Evolutionary conservation across 2,329 filamentous ascomycete genomes (phyloP).

Genomic region (Botrytis sinoallii): DNA sequence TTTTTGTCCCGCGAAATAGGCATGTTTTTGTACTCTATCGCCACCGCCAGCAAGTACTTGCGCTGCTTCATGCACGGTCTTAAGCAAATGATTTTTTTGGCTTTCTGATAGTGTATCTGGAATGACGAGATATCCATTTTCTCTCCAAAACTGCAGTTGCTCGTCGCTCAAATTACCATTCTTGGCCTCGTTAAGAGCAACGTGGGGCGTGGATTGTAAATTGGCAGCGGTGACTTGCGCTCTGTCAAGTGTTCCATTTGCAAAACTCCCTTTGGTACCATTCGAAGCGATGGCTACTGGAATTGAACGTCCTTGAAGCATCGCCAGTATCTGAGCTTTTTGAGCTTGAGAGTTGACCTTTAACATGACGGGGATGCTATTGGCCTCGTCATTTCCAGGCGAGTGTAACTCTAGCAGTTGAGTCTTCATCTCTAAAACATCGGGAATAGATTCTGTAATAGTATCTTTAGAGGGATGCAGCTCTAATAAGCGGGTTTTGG

Average conservation of each 20-base stretch:
- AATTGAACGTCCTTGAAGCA: not conserved
- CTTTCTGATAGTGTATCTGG: not conserved
- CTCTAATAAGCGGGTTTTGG: no score
- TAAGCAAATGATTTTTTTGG: not conserved
- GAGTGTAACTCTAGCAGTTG: not conserved
- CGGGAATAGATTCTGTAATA: not conserved
- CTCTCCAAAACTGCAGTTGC: conserved; percentile 12
- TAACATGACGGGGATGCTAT: not conserved
- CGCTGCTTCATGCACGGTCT: conserved; percentile 3
- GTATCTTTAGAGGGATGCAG: not conserved
- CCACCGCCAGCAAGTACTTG: not conserved
- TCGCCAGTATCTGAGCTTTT: not conserved
- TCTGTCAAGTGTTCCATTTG: not conserved
- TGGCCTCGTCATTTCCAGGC: not conserved
- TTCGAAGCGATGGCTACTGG: not conserved
- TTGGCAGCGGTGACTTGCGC: not conserved
- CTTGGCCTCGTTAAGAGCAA: not conserved
- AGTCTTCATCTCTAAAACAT: not conserved
- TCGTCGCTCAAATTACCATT: not conserved
- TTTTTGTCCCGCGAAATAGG: not conserved
- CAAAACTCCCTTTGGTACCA: no score
- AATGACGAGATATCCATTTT: conserved; percentile 9
- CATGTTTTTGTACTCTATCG: conserved; percentile 6
- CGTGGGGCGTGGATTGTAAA: no score
- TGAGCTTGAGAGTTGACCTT: not conserved